A percentile compares a stretch with the other conserved stretches of the same genome.
Evolutionary conservation across 2,329 filamentous ascomycete genomes (phyloP).

Genomic region (Sporothrix phasma): DNA sequence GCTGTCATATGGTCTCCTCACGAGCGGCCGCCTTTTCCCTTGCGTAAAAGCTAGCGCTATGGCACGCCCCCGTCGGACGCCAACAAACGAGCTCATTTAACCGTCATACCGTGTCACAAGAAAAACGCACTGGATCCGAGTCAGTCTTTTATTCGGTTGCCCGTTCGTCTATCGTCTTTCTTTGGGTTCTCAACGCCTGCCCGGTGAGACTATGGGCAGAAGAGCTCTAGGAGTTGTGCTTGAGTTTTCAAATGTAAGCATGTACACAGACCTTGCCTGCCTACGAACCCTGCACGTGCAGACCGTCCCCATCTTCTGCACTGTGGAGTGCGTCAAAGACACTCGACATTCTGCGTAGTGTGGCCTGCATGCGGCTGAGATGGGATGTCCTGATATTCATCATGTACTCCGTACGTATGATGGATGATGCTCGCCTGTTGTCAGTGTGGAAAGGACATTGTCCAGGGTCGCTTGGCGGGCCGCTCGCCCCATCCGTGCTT

Average conservation of each 20-base stretch:
- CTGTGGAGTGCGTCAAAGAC: background rate
- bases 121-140: too few relatives aligned
- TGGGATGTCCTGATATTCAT: background rate
- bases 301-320: background rate
- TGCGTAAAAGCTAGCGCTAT: background rate
- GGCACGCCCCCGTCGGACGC: background rate
- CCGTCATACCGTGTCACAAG: too few relatives aligned
- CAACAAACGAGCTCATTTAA: constrained; percentile 4
- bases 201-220: too few relatives aligned
- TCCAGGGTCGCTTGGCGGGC: background rate
- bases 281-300: background rate
- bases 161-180: too few relatives aligned
- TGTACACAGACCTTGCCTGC: too few relatives aligned
- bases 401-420: too few relatives aligned
- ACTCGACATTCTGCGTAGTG: background rate
- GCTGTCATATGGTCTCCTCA: background rate
- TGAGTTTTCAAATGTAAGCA: too few relatives aligned
- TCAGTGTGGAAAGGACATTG: too few relatives aligned
- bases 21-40: background rate
- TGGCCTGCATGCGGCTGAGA: background rate
- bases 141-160: too few relatives aligned
- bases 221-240: too few relatives aligned
- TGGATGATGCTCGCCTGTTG: background rate
- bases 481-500: background rate
- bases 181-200: too few relatives aligned